Evolutionary conservation across 1,284 basidiomycete genomes (phyloP), one percentile per base, ranked within the genome.

Genomic region (Agroathelia rolfsii): DNA sequence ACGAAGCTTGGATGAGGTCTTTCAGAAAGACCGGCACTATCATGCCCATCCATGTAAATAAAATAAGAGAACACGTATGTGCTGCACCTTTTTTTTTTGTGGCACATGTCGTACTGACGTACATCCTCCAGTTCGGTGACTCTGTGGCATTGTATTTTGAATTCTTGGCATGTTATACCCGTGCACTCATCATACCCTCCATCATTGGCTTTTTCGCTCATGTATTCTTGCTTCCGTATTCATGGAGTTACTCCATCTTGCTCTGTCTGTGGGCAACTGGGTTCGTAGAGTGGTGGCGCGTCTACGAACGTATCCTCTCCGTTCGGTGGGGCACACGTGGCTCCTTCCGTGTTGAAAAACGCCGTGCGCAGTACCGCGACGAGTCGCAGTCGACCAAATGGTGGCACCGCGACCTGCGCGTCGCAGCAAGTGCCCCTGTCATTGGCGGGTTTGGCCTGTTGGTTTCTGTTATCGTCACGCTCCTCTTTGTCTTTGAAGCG

Each of bases 261-360:
- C 61, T 93, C 24, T 70, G 77, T 4, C 41, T 90, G 6, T 96
- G 90, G 84, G 77, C 83, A 0, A 66, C 86, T 30, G 53, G 69
- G n/a, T 92, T 92, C 46, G 77, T 90, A 39, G 89, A 95, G 50
- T 77, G 74, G 60, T 96, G 92, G 92, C 71, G 81, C 17, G 70
- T 93, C 30, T 72, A 72, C 32, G 85, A 96, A 57, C 72, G 80
- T 11, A 72, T 79, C 27, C 62, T 94, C 9, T 74, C 86, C 1
- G 72, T 90, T 13, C 67, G 75, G 19, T 93, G 88, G 68, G 81
- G 83, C 8, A 85, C 82, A 0, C 69, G 70, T 10, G 84, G 83
- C 10, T 76, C 77, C 1, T 76, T 80, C 49, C 72, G 74, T 13
- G 84, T 89, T 6, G 86, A 89, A 50, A 74, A 76, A 40, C 69